Base-by-base conservation (phyloP, 73 alveolate species). In the Blepharisma japonicum region DNA sequence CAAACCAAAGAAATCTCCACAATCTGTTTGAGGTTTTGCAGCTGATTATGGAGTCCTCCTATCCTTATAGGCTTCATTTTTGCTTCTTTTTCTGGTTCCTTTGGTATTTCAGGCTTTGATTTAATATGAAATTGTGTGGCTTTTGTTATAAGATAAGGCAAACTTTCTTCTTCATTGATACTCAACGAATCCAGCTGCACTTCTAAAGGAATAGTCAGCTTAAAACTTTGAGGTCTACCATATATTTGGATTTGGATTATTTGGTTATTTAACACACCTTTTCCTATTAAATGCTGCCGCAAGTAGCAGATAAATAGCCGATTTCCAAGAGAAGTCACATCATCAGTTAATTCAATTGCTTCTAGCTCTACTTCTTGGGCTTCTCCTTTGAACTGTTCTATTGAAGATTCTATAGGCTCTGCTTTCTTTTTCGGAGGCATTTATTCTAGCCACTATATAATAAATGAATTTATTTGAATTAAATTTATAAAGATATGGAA, bases 21-120 rank as follows among this genome's bases (percentile, higher is more conserved):
- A 55, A 90, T 56, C 79, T 90, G 92, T 67, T 72, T 90, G 66
- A 93, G 68, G 71, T 81, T 85, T 71, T 84, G 77, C 11, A 90
- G 70, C 21, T 90, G 83, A 6, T 79, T 84, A 32, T 79, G 80
- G 82, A 93, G 87, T 14, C 98, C 98, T 25, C 97, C 98, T 55
- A 93, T n/a, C 46, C 23, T 14, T 1, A 61, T 61, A 14, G n/a
- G 27, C 23, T 1, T 0, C 23, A 14, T 4, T 14, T 11, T 53
- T 14, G 2, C 23, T 20, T 53, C 67, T 53, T 53, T 53, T 14
- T 14, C 23, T 11, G 67, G 27, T 5, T 61, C 74, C 14, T 14
- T 9, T 14, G 50, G 39, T 1, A 14, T 54, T n/a, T 48, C 11
- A 39, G 80, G 80, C 18, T 14, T 38, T 18, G 32, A 11, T 45